Evolutionary conservation across 2,329 filamentous ascomycete species (phyloP).

Genomic region (Colletotrichum sp.): DNA sequence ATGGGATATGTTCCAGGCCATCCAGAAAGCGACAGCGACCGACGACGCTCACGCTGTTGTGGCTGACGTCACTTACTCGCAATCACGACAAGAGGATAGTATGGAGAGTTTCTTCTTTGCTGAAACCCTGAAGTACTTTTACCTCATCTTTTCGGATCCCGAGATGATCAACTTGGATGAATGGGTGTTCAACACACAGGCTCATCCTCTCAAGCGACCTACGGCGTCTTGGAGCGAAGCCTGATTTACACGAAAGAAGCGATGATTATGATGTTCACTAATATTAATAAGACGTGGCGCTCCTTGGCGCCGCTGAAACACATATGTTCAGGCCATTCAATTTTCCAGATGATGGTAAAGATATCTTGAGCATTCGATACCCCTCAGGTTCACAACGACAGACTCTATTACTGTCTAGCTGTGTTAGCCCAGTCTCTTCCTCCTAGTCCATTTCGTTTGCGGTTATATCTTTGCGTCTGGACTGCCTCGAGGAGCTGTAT

Average conservation of each 20-base stretch:
- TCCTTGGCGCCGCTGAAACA: not conserved
- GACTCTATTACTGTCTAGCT: too few species aligned
- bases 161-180: conserved; percentile 69
- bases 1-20: conserved; percentile 58
- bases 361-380: not conserved
- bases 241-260: not conserved
- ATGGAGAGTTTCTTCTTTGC: conserved; percentile 73
- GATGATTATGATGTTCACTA: not conserved
- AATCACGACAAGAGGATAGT: conserved; percentile 45
- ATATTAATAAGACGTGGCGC: not conserved
- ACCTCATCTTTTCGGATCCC: conserved; percentile 71
- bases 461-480: not conserved
- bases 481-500: not conserved
- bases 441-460: not conserved
- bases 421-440: not conserved
- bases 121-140: conserved; percentile 80
- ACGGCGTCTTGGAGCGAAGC: not conserved
- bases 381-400: not conserved
- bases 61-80: conserved; percentile 50
- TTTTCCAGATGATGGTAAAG: not conserved
- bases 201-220: conserved; percentile 44
- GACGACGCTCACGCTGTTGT: conserved; percentile 53
- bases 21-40: conserved; percentile 50
- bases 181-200: conserved; percentile 65
- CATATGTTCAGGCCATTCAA: not conserved